Evolutionary conservation across 2,329 filamentous ascomycete species (phyloP).

Genomic region (Fusarium chlamydosporum): DNA sequence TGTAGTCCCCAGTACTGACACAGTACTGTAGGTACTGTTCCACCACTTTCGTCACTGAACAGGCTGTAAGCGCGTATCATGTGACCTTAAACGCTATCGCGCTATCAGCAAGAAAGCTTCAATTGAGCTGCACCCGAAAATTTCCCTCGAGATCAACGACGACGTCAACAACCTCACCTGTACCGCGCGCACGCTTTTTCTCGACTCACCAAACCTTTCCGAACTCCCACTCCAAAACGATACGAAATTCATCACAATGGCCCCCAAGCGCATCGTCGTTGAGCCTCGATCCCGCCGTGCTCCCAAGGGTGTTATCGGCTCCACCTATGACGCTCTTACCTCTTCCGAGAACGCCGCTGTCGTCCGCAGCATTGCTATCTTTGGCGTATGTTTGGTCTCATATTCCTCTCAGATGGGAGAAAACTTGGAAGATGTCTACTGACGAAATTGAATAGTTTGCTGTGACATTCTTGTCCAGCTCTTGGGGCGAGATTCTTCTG

Average conservation of each 20-base stretch:
- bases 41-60: background rate
- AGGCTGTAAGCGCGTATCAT: slow-evolving; percentile 41
- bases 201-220: slow-evolving; percentile 27
- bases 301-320: slow-evolving; percentile 67
- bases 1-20: background rate
- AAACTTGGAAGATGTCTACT: slow-evolving; percentile 4
- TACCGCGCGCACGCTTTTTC: slow-evolving; percentile 13
- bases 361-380: slow-evolving; percentile 76
- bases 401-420: background rate
- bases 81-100: slow-evolving; percentile 43
- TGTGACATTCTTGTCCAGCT: slow-evolving; percentile 76
- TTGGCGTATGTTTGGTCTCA: slow-evolving; percentile 69
- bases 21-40: background rate
- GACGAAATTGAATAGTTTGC: slow-evolving; percentile 64
- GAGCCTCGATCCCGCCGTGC: slow-evolving; percentile 60
- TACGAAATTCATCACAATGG: slow-evolving; percentile 63
- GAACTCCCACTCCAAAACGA: background rate
- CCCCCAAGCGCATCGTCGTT: slow-evolving; percentile 72
- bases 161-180: slow-evolving; percentile 18
- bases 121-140: slow-evolving; percentile 41
- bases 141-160: slow-evolving; percentile 42
- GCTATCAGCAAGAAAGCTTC: slow-evolving; percentile 42
- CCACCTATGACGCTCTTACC: slow-evolving; percentile 73
- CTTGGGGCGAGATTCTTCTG: slow-evolving; percentile 76
- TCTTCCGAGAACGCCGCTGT: slow-evolving; percentile 77